Base-by-base conservation (phyloP, 306 rosid genomes). In the Boehmeria nivea region DNA sequence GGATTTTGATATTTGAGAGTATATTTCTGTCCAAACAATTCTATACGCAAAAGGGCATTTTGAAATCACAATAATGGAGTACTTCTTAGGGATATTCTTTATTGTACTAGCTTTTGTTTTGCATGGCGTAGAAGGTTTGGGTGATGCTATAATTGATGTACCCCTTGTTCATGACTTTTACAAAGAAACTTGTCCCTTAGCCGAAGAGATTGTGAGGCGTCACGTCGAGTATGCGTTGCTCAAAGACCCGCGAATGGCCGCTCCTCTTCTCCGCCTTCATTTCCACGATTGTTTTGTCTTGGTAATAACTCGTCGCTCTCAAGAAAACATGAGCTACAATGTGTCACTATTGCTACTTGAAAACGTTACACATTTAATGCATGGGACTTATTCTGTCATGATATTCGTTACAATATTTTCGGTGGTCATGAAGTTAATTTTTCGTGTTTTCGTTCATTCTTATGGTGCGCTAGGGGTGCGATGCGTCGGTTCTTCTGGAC, bases 401-500 rank as follows among this genome's bases (percentile, higher is more conserved):
- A 45, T 20, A 20, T 20, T 8, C 21, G 26, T 45, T 45, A 18
- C 25, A 20, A 2, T n/a, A n/a, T n/a, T n/a, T n/a, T n/a, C n/a
- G n/a, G n/a, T n/a, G n/a, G n/a, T n/a, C n/a, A n/a, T n/a, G n/a
- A n/a, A n/a, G n/a, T n/a, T n/a, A n/a, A n/a, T n/a, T n/a, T n/a
- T n/a, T n/a, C n/a, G n/a, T n/a, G n/a, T n/a, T n/a, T n/a, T n/a
- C n/a, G n/a, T n/a, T n/a, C n/a, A n/a, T n/a, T n/a, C n/a, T n/a
- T n/a, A n/a, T n/a, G n/a, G n/a, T n/a, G n/a, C n/a, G n/a, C n/a
- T 28, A 90, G 97, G 98, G 98, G 12, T 90, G 98, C 7, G 98
- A 90, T 59, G 98, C 84, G 49, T 90, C 98, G 3, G 68, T 87
- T 54, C 95, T 90, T 40, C n/a, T 90, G 62, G 95, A 90, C 42